phyloP scores from a whole-genome alignment of 768 basidiomycete genomes.

The Filobasidium wieringae region DNA sequence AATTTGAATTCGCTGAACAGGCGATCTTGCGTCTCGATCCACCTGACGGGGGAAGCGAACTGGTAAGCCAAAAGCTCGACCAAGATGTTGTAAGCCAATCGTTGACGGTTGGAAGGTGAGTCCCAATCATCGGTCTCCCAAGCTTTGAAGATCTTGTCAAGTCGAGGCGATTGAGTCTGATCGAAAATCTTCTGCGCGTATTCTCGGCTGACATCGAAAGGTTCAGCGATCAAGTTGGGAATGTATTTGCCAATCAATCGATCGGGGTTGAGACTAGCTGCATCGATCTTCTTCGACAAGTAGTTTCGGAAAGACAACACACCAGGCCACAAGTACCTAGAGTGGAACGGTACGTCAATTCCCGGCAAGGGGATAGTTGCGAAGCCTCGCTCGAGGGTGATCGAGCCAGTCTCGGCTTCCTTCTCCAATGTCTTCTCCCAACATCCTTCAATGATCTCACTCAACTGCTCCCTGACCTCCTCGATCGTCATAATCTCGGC shows the following conservation, averaged over 20 bases:
- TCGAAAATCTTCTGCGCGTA: constrained; percentile 94
- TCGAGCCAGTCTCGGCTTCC: constrained; percentile 70
- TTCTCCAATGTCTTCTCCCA: constrained; percentile 62
- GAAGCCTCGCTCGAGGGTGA: constrained; percentile 91
- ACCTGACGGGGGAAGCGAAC: constrained; percentile 79
- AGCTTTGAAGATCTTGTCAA: constrained; percentile 83
- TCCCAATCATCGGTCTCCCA: constrained; percentile 92
- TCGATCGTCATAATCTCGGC: constrained; percentile 78
- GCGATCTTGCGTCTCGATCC: constrained; percentile 97
- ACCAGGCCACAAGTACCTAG: constrained; percentile 96
- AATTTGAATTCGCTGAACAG: constrained; percentile 76
- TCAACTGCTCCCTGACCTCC: constrained; percentile 90
- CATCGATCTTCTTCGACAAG: constrained; percentile 94
- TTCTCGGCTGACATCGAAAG: constrained; percentile 43
- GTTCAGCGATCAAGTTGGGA: constrained; percentile 67
- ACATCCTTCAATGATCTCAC: constrained; percentile 77
- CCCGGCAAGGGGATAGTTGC: constrained; percentile 91
- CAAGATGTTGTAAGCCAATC: constrained; percentile 87
- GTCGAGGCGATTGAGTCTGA: constrained; percentile 86
- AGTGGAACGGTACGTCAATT: constrained; percentile 99
- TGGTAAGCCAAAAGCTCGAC: constrained; percentile 96
- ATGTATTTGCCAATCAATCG: constrained; percentile 91
- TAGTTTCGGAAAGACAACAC: constrained; percentile 96
- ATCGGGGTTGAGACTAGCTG: constrained; percentile 80
- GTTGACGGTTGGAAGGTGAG: constrained; percentile 66